A percentile compares a stretch with the other conserved stretches of the same genome.
These are phyloP conservation scores for Pisolithus orientalis DNA, from an alignment of 768 basidiomycete species.

Conservation along the genomic window DNA sequence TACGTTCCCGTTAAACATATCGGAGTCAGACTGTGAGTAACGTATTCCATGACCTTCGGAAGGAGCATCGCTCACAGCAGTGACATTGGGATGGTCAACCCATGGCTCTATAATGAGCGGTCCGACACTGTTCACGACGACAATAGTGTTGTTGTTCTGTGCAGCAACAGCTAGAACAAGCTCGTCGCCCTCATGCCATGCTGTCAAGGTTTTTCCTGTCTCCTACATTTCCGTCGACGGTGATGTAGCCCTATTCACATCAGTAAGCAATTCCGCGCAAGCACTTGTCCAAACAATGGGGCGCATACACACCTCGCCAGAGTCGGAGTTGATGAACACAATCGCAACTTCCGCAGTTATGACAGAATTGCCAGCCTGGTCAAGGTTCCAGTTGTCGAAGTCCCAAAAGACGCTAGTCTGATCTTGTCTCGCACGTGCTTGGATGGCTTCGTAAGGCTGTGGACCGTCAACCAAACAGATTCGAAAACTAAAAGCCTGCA, in stretches of 20 bases:
- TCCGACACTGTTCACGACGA: slow-evolving; percentile 75
- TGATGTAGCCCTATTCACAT: slow-evolving; percentile 37
- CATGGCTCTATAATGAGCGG: slow-evolving; percentile 63
- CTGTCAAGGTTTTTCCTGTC: slow-evolving; percentile 36
- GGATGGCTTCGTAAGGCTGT: slow-evolving; percentile 78
- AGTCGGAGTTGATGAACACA: slow-evolving; percentile 79
- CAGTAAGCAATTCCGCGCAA: slow-evolving; percentile 1
- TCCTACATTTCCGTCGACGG: slow-evolving; percentile 49
- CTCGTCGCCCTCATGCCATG: slow-evolving; percentile 31
- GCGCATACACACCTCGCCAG: slow-evolving; percentile 53
- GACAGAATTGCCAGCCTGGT: slow-evolving; percentile 41
- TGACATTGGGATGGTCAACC: slow-evolving; percentile 71
- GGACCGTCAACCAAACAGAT: too few relatives aligned
- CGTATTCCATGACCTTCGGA: slow-evolving; percentile 13
- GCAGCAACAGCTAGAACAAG: slow-evolving; percentile 54
- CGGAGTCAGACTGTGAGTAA: slow-evolving; percentile 11
- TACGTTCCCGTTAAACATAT: background rate
- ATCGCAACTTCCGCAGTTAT: slow-evolving; percentile 55
- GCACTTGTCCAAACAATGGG: background rate
- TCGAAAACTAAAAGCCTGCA: background rate
- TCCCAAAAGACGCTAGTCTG: slow-evolving; percentile 62
- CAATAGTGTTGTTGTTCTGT: slow-evolving; percentile 70
- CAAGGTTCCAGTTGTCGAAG: slow-evolving; percentile 63
- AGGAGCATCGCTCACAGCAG: slow-evolving; percentile 41
- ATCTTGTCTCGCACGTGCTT: slow-evolving; percentile 60